Conservation (phyloP, 352 stramenopile genomes). For the Achlya hypogyna region DNA sequence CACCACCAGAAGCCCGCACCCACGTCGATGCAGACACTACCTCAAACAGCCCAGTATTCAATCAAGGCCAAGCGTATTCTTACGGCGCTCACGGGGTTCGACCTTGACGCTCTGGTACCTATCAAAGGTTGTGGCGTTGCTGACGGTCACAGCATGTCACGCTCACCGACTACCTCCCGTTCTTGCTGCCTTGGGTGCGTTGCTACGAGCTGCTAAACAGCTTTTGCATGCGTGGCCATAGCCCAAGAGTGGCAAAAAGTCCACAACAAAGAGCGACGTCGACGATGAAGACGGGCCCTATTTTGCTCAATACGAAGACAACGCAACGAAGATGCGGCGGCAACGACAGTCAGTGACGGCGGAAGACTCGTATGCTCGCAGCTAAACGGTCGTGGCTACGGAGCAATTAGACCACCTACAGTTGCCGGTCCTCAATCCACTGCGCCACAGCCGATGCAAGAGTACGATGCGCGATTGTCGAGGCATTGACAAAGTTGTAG, state of each 20-base stretch:
- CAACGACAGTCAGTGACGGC: neutral
- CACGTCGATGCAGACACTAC: neutral
- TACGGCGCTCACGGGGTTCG: neutral
- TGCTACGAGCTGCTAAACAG: neutral
- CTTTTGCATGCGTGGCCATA: neutral
- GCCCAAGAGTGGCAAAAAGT: neutral
- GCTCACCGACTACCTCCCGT: neutral
- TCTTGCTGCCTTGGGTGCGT: neutral
- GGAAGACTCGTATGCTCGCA: too few species aligned
- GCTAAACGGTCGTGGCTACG: too few species aligned
- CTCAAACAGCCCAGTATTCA: neutral
- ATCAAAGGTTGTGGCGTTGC: neutral
- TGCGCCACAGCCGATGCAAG: too few species aligned
- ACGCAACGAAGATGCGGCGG: neutral
- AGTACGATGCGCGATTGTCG: too few species aligned
- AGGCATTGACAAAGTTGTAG: too few species aligned
- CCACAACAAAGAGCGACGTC: neutral
- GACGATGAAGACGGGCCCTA: neutral
- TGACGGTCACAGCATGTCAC: neutral
- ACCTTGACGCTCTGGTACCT: neutral
- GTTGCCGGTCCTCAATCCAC: too few species aligned
- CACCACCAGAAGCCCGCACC: too few species aligned
- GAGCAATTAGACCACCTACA: too few species aligned
- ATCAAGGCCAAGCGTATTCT: slow-evolving; percentile 1
- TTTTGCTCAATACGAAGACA: neutral